These are phyloP conservation scores for Hypoxylon sp. DNA, from an alignment of 2,329 filamentous ascomycete species.

Conservation along the genomic window DNA sequence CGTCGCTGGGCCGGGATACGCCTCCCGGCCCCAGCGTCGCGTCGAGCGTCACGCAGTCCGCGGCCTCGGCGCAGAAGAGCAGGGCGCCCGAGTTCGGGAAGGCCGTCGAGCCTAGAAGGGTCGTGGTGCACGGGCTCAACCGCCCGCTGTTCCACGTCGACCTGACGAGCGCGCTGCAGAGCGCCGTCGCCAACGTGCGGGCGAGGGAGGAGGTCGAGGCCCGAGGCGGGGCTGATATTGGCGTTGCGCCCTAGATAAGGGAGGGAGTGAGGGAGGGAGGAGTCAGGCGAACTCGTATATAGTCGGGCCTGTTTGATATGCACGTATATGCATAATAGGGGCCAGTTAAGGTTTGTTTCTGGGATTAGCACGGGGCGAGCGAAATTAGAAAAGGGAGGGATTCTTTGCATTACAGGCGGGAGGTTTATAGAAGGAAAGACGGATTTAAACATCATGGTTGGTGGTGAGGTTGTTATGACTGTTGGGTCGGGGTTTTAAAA, in stretches of 20 bases:
- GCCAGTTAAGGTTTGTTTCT: conserved; percentile 5
- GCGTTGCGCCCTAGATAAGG: conserved; percentile 34
- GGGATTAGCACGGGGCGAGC: conserved; percentile 1
- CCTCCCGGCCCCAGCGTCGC: conserved; percentile 44
- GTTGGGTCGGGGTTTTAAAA: not conserved
- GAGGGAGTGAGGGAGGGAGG: too few relatives aligned
- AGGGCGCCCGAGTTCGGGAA: conserved; percentile 52
- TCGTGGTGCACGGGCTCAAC: conserved; percentile 86
- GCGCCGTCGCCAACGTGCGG: conserved; percentile 83
- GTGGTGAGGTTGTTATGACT: not conserved
- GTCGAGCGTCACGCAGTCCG: conserved; percentile 45
- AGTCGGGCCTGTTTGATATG: not conserved
- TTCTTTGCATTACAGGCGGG: not conserved
- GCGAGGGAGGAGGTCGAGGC: conserved; percentile 57
- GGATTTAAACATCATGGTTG: not conserved
- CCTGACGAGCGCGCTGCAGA: conserved; percentile 87
- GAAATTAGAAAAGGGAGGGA: conserved; percentile 1
- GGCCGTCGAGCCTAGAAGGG: conserved; percentile 62
- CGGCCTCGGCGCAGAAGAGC: conserved; percentile 33
- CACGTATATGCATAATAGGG: conserved; percentile 1
- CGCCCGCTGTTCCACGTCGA: conserved; percentile 95
- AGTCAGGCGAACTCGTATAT: not conserved
- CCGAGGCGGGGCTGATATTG: conserved; percentile 43
- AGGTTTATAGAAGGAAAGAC: not conserved
- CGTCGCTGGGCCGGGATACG: conserved; percentile 44